Base-by-base conservation (phyloP, 345 rosid species). In the Citrus unshiu region DNA sequence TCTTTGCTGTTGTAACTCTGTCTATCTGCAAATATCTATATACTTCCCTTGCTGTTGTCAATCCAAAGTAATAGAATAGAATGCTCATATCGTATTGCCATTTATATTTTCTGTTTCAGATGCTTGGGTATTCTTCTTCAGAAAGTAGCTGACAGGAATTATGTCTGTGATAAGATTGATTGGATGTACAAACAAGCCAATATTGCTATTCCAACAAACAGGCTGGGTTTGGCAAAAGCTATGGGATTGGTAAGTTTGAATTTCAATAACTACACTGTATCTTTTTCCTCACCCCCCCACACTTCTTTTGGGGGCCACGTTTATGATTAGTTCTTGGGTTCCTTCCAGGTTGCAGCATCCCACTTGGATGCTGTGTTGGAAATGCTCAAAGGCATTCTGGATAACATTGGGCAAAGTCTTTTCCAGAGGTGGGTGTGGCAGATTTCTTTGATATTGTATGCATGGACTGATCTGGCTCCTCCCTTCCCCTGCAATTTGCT, bases 141-240 rank as follows among this genome's bases (percentile, higher is more conserved):
- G 83, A 95, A 95, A 85, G 92, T 93, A 78, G 92, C 87, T 78
- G 97, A 93, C 78, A 86, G 93, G 83, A 84, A 83, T 72, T 95
- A 91, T 88, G 99, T 95, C 75, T 88, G 82, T 78, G 90, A 86
- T 22, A 95, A 90, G 89, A 95, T 95, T 81, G 93, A 90, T 76
- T 92, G 90, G 97, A 95, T 95, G 92, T 92, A 93, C 82, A 83
- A 84, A 80, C 98, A 95, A 68, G 92, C 98, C 69, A 89, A 92
- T 78, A 95, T 93, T 59, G 68, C 93, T 74, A 91, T 90, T 88
- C 97, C 98, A 25, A 77, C 88, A 80, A 95, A 95, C 79, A 91
- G 98, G 84, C 98, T 93, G 86, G 99, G 99, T 86, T 84, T 95
- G 81, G 99, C 99, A 73, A 92, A 95, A 86, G 99, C 96, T 77